Evolutionary conservation across 2,329 filamentous ascomycete species (phyloP).

Genomic region (Botrytis porri): DNA sequence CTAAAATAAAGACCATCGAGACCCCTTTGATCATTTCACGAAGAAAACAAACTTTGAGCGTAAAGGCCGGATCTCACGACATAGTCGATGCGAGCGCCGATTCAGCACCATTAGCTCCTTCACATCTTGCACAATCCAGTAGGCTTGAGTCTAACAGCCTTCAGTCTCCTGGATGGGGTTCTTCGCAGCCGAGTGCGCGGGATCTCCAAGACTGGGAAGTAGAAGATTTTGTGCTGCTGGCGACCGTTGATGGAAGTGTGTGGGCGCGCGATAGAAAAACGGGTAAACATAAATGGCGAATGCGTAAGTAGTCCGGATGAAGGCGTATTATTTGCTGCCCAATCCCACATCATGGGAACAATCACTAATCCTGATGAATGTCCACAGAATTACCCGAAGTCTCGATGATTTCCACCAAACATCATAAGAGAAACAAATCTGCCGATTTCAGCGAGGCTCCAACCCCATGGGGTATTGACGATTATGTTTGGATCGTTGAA

Average conservation of each 20-base stretch:
- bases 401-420: conserved; percentile 83
- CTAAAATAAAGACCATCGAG: conserved; percentile 36
- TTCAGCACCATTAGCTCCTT: conserved; percentile 91
- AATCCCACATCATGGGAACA: not conserved
- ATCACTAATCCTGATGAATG: conserved; percentile 63
- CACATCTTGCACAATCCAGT: conserved; percentile 93
- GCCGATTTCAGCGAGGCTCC: conserved; percentile 55
- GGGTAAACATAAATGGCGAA: conserved; percentile 72
- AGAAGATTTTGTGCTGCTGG: conserved; percentile 99
- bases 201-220: conserved; percentile 99
- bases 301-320: conserved; percentile 9
- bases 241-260: conserved; percentile 97
- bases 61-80: conserved; percentile 34
- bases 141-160: conserved; percentile 62
- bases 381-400: conserved; percentile 46
- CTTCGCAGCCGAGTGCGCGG: conserved; percentile 82
- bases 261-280: conserved; percentile 87
- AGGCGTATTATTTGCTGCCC: not conserved
- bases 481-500: conserved; percentile 94
- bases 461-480: conserved; percentile 58
- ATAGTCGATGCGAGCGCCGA: conserved; percentile 86
- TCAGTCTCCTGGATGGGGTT: conserved; percentile 62
- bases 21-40: conserved; percentile 32
- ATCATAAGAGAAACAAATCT: conserved; percentile 70
- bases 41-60: conserved; percentile 36